Evolutionary conservation across 305 asterid genomes (phyloP).

Genomic region (Fraxinus ornus): DNA sequence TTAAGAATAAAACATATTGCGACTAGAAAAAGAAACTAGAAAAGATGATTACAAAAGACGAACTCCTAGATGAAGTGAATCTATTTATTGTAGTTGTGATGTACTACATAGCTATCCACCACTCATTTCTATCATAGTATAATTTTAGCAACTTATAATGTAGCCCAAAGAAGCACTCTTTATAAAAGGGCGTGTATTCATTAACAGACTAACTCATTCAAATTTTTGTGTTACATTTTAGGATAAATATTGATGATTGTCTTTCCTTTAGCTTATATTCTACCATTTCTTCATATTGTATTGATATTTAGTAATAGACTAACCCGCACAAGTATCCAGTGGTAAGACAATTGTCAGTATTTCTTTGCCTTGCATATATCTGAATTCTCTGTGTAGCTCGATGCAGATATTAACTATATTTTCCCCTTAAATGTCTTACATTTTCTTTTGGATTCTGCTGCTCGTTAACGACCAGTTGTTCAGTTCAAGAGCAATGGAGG

Average conservation of each 20-base stretch:
- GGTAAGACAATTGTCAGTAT: background rate
- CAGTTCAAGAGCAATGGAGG: conserved; percentile 77
- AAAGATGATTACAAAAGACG: too few species aligned
- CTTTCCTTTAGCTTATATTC: background rate
- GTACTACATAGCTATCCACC: background rate
- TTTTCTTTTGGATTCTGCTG: conserved; percentile 19
- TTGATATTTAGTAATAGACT: background rate
- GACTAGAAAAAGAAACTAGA: too few species aligned
- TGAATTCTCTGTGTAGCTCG: background rate
- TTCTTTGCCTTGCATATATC: background rate
- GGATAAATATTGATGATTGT: background rate
- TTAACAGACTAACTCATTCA: background rate
- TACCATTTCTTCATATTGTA: background rate
- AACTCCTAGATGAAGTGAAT: too few species aligned
- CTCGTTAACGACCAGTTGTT: conserved; percentile 65
- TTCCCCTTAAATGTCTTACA: background rate
- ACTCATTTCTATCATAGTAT: background rate
- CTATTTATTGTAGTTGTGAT: too few species aligned
- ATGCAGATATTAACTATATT: background rate
- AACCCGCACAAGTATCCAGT: background rate
- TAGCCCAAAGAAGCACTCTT: background rate
- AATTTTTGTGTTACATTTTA: background rate
- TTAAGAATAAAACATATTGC: too few species aligned
- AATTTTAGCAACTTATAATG: background rate
- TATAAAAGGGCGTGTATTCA: background rate